Evolutionary conservation across 306 rosid species (phyloP).

Genomic region (Arachis hypogaea): DNA sequence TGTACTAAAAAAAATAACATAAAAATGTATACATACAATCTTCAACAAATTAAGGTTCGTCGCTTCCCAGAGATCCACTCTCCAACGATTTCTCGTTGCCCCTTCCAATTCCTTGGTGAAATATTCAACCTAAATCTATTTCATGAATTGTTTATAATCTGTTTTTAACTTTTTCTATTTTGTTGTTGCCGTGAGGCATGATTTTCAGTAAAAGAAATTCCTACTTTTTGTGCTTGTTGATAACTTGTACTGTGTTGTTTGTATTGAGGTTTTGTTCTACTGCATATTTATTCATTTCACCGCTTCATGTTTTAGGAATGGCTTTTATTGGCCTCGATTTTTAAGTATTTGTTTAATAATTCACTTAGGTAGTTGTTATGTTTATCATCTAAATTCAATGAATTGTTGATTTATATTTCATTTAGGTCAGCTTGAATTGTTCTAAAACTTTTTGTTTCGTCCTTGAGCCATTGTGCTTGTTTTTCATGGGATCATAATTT

Average conservation of each 20-base stretch:
- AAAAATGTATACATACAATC: slow-evolving; percentile 24
- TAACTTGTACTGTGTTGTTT: neutral
- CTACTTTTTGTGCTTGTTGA: slow-evolving; percentile 6
- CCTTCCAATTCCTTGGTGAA: slow-evolving; percentile 55
- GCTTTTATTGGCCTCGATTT: too few relatives aligned
- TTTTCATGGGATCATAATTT: neutral
- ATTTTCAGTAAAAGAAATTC: slow-evolving; percentile 7
- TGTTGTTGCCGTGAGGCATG: slow-evolving; percentile 12
- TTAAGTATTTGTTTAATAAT: too few relatives aligned
- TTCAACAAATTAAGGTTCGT: slow-evolving; percentile 47
- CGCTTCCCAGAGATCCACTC: slow-evolving; percentile 50
- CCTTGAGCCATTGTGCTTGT: neutral
- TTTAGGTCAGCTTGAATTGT: slow-evolving; percentile 10
- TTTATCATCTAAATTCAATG: neutral
- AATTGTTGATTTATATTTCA: neutral
- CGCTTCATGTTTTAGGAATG: too few relatives aligned
- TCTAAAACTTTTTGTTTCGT: neutral
- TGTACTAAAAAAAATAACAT: too few relatives aligned
- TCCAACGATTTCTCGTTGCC: slow-evolving; percentile 46
- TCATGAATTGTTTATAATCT: too few relatives aligned
- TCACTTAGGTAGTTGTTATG: slow-evolving; percentile 49
- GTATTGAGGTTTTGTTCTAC: neutral
- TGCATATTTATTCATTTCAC: too few relatives aligned
- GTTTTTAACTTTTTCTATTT: neutral
- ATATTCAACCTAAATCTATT: neutral